A percentile compares a stretch with the other conserved stretches of the same genome.
These are phyloP conservation scores for Carex parvula DNA, from an alignment of 176 grass and related monocot species.

Conservation along the genomic window DNA sequence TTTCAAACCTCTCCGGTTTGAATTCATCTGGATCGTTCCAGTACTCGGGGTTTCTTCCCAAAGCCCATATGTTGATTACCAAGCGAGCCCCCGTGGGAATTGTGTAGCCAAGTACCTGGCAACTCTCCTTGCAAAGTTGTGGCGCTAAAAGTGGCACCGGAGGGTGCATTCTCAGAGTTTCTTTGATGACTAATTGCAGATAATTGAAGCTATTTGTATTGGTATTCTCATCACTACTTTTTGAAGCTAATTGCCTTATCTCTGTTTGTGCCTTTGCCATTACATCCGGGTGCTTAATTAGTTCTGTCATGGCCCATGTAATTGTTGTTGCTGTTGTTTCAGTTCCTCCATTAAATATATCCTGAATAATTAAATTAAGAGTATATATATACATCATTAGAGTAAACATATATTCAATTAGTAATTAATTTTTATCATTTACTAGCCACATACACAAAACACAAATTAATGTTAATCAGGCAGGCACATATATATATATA, in stretches of 20 bases:
- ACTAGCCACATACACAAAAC: too few relatives aligned
- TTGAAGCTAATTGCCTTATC: background rate
- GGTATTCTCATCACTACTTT: too few relatives aligned
- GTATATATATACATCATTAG: background rate
- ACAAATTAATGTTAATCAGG: too few relatives aligned
- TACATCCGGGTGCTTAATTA: background rate
- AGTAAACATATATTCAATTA: background rate
- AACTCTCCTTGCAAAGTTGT: background rate
- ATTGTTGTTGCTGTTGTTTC: background rate
- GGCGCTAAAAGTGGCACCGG: background rate
- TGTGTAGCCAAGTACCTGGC: background rate
- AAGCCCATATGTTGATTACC: background rate
- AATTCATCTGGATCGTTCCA: background rate
- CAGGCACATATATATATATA: too few relatives aligned
- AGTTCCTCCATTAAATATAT: background rate
- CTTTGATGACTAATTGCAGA: background rate
- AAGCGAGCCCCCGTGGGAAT: background rate
- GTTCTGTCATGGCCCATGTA: background rate
- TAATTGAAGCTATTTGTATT: background rate
- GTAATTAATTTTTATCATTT: too few relatives aligned
- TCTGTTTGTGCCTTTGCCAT: background rate
- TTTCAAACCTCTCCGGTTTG: background rate
- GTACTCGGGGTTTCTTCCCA: background rate
- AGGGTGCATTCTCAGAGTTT: background rate
- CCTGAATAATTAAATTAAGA: background rate